Base-by-base conservation (phyloP, 1,284 basidiomycete genomes). In the Naganishia albida region DNA sequence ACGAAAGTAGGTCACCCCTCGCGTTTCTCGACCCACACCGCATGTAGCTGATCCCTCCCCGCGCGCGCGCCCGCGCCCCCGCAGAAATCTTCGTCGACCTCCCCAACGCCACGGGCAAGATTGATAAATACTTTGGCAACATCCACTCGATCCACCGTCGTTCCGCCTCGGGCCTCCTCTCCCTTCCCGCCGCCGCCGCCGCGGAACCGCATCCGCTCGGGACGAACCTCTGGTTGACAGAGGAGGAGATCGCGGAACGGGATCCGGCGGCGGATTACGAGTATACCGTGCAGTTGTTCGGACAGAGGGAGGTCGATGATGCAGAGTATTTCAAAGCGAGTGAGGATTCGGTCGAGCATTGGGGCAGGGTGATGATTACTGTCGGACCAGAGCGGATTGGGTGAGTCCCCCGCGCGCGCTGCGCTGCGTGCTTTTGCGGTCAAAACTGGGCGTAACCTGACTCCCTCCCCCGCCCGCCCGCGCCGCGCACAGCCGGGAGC, bases 401-500 rank as follows among this genome's bases (percentile, higher is more conserved):
- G 91, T 90, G 73, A 64, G 84, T 80, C 10, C 12, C 26, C 44
- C 10, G 46, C n/a, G n/a, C n/a, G n/a, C n/a, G n/a, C n/a, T n/a
- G n/a, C n/a, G n/a, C n/a, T n/a, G n/a, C n/a, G n/a, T n/a, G n/a
- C n/a, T n/a, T n/a, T n/a, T n/a, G n/a, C n/a, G n/a, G n/a, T n/a
- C n/a, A n/a, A n/a, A n/a, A n/a, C n/a, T n/a, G n/a, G n/a, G n/a
- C n/a, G n/a, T n/a, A n/a, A n/a, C n/a, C n/a, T n/a, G n/a, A n/a
- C n/a, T n/a, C n/a, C n/a, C n/a, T n/a, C n/a, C n/a, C n/a, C n/a
- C n/a, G n/a, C n/a, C n/a, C n/a, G n/a, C n/a, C n/a, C n/a, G n/a
- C n/a, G n/a, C n/a, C n/a, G n/a, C n/a, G n/a, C n/a, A n/a, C 26
- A 94, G 91, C 74, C 91, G 95, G 68, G 95, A 99, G 77, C 90